Evolutionary conservation across 192 early-diverging fungal species (phyloP).

Genomic region (Diversispora epigaea): DNA sequence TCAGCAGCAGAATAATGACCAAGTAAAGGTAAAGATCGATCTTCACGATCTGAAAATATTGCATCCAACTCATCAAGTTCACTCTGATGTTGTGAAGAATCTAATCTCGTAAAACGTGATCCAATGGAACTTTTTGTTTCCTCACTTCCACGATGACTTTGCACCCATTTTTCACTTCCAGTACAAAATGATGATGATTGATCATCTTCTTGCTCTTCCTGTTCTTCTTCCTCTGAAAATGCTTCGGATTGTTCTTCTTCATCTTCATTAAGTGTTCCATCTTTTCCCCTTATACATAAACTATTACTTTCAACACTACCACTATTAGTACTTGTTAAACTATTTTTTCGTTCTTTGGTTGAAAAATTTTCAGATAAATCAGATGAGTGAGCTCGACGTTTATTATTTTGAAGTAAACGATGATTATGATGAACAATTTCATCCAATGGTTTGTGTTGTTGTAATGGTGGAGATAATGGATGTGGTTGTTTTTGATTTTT

Average conservation of each 20-base stretch:
- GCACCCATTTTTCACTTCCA: slow-evolving; percentile 10
- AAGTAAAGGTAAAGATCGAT: slow-evolving; percentile 7
- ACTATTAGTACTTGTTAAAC: slow-evolving; percentile 33
- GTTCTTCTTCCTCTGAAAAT: slow-evolving; percentile 1
- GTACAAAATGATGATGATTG: slow-evolving; percentile 29
- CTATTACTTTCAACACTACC: slow-evolving; percentile 23
- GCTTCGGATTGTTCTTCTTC: slow-evolving; percentile 5
- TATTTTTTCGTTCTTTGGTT: slow-evolving; percentile 25
- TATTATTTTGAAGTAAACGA: not conserved
- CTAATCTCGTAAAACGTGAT: not conserved
- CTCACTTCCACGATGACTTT: slow-evolving; percentile 25
- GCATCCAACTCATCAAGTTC: slow-evolving; percentile 22
- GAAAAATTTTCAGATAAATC: slow-evolving; percentile 5
- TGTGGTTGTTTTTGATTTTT: not conserved
- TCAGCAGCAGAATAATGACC: slow-evolving; percentile 34
- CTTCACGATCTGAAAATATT: slow-evolving; percentile 27
- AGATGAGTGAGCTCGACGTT: not conserved
- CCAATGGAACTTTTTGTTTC: not conserved
- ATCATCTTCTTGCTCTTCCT: slow-evolving; percentile 32
- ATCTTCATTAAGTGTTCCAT: not conserved
- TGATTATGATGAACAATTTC: not conserved
- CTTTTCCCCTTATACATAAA: slow-evolving; percentile 3
- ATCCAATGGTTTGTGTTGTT: not conserved
- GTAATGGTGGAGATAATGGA: not conserved
- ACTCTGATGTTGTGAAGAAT: slow-evolving; percentile 3